These are phyloP conservation scores for Tephrocybe sp. DNA, from an alignment of 768 basidiomycete species.

Conservation along the genomic window DNA sequence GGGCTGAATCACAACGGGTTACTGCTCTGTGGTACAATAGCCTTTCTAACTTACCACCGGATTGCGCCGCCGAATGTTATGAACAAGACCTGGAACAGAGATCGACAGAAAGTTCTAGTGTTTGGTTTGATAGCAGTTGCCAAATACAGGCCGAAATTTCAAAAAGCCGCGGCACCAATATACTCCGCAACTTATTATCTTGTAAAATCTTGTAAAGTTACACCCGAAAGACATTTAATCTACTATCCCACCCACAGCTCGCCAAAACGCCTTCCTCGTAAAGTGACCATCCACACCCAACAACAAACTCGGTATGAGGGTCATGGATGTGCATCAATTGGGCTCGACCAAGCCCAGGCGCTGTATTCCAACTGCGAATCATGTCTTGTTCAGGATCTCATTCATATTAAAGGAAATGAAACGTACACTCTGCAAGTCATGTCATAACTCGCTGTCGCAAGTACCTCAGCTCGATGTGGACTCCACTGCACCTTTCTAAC, in stretches of 20 bases:
- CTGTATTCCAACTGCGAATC: slow-evolving; percentile 69
- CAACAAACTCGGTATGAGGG: slow-evolving; percentile 93
- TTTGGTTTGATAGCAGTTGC: not conserved
- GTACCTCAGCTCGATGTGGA: slow-evolving; percentile 69
- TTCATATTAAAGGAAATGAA: slow-evolving; percentile 4
- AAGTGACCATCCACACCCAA: slow-evolving; percentile 89
- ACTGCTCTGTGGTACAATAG: not conserved
- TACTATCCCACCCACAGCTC: slow-evolving; percentile 91
- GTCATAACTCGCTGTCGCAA: slow-evolving; percentile 81
- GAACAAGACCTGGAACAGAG: not conserved
- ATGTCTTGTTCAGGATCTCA: slow-evolving; percentile 1
- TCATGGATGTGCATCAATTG: slow-evolving; percentile 75
- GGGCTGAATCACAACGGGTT: not conserved
- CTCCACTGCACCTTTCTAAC: slow-evolving; percentile 89
- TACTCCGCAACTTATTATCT: not conserved
- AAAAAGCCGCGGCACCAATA: not conserved
- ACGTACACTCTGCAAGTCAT: slow-evolving; percentile 93
- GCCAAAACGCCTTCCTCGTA: slow-evolving; percentile 86
- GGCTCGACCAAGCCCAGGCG: slow-evolving; percentile 45
- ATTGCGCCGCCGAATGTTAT: slow-evolving; percentile 2
- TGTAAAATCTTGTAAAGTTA: slow-evolving; percentile 34
- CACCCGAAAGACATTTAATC: slow-evolving; percentile 73
- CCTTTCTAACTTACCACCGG: slow-evolving; percentile 2
- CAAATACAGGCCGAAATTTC: too few relatives aligned
- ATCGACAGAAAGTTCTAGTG: not conserved